These are phyloP conservation scores for Ceratobasidium papillatum DNA, from an alignment of 1,284 basidiomycete genomes.

Conservation along the genomic window DNA sequence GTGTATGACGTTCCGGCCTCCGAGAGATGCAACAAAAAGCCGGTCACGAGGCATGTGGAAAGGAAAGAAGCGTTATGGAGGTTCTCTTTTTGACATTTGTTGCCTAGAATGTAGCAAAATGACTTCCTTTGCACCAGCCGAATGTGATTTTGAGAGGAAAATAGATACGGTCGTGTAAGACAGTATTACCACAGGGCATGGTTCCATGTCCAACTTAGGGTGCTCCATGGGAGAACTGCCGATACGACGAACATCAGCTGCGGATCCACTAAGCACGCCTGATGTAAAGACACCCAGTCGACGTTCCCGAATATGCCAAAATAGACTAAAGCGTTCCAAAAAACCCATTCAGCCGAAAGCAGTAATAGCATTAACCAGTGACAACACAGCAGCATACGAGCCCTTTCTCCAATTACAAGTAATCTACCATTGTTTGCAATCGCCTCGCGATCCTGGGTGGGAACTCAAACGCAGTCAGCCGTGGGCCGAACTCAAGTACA, in stretches of 20 bases:
- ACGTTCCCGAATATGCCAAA: no score
- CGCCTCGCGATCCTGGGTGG: slow-evolving; percentile 69
- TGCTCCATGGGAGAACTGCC: no score
- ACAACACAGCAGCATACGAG: slow-evolving; percentile 2
- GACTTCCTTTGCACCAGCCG: background rate
- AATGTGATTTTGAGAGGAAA: background rate
- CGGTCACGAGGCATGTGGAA: background rate
- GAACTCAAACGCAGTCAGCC: slow-evolving; percentile 78
- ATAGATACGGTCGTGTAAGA: background rate
- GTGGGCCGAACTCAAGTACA: slow-evolving; percentile 76
- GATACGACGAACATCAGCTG: no score
- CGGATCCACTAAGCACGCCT: background rate
- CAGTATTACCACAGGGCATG: background rate
- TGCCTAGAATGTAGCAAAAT: background rate
- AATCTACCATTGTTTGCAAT: slow-evolving; percentile 76
- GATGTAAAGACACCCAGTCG: no score
- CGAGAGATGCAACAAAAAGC: background rate
- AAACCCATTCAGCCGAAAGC: background rate
- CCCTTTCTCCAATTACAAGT: slow-evolving; percentile 47
- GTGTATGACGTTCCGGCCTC: slow-evolving; percentile 12
- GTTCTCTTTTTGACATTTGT: background rate
- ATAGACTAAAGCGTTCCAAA: background rate
- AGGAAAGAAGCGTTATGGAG: background rate
- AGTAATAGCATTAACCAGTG: background rate
- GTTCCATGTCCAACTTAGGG: background rate